Evolutionary conservation across 495 filamentous ascomycete genomes (phyloP).

Genomic region (Neurospora sp.): DNA sequence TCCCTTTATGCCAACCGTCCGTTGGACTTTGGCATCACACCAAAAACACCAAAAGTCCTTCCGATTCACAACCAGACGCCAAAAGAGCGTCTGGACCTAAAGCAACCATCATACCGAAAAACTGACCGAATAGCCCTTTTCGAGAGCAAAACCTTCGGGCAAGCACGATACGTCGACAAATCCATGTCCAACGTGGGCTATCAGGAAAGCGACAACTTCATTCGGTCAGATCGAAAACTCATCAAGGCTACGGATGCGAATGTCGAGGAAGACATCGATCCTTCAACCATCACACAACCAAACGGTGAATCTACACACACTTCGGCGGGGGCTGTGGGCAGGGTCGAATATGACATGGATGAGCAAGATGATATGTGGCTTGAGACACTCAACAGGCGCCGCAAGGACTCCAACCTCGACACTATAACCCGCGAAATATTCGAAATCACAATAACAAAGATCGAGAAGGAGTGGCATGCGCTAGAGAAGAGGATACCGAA

Average conservation of each 20-base stretch:
- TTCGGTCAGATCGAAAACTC: conserved; percentile 62
- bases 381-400: conserved; percentile 65
- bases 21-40: conserved; percentile 24
- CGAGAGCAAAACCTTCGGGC: conserved; percentile 44
- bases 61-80: conserved; percentile 44
- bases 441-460: conserved; percentile 95
- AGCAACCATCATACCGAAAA: conserved; percentile 46
- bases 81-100: conserved; percentile 51
- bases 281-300: conserved; percentile 41
- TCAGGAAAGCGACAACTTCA: conserved; percentile 82
- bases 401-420: conserved; percentile 61
- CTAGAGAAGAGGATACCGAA: conserved; percentile 95
- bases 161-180: conserved; percentile 63
- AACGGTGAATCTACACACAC: conserved; percentile 48
- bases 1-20: conserved; percentile 37
- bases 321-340: conserved; percentile 42
- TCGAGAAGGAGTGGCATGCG: conserved; percentile 96
- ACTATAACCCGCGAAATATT: conserved; percentile 86
- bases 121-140: conserved; percentile 44
- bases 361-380: conserved; percentile 98
- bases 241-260: conserved; percentile 67
- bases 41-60: conserved; percentile 37
- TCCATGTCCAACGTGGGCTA: conserved; percentile 92
- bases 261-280: conserved; percentile 74
- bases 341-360: conserved; percentile 99